These are phyloP conservation scores for Cryptosporidium tyzzeri DNA, from an alignment of 169 alveolate genomes.

Conservation along the genomic window DNA sequence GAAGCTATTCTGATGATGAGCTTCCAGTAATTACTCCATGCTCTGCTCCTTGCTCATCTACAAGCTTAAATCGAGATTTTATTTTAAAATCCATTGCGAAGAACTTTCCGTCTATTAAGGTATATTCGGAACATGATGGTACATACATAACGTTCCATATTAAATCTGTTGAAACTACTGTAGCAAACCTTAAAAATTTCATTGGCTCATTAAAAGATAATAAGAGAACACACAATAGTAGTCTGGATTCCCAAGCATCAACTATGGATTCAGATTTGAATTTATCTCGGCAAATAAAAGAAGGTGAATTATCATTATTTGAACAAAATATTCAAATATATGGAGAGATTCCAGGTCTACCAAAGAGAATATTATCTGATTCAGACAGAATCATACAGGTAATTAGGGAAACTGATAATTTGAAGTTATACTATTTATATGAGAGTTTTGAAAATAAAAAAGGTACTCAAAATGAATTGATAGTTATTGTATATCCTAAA, in stretches of 20 bases:
- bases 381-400: not conserved
- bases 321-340: conserved; percentile 16
- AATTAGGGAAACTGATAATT: not conserved
- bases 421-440: not conserved
- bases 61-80: not conserved
- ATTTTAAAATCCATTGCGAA: not conserved
- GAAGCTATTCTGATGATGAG: conserved; percentile 16
- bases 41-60: not conserved
- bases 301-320: not conserved
- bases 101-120: conserved; percentile 23
- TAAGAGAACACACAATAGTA: conserved; percentile 7
- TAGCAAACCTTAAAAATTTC: conserved; percentile 20
- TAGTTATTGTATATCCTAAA: conserved; percentile 38
- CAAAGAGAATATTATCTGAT: conserved; percentile 8
- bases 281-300: not conserved
- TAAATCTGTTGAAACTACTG: not conserved
- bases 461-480: not conserved
- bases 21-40: conserved; percentile 58
- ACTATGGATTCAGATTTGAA: conserved; percentile 43
- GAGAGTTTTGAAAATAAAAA: not conserved
- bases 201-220: not conserved
- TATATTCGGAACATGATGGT: conserved; percentile 49
- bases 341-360: conserved; percentile 6
- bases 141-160: conserved; percentile 28
- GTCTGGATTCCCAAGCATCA: conserved; percentile 56